Evolutionary conservation across 495 filamentous ascomycete genomes (phyloP), one percentile per base, ranked within the genome.

Genomic region (Lophiostoma macrostomum): DNA sequence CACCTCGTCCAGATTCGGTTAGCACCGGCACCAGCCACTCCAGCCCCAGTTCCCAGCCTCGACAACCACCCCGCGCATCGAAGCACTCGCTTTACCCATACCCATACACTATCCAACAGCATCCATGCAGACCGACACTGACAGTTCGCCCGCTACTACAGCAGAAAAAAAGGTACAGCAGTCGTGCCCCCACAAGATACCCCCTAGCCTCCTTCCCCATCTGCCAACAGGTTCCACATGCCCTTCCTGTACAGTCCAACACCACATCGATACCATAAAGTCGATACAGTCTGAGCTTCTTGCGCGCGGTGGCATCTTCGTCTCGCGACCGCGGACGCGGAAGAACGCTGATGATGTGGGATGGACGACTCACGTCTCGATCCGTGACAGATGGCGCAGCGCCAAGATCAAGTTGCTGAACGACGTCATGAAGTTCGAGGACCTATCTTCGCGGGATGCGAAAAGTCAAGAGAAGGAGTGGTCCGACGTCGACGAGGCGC

Each of bases 351-450:
- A n/a, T n/a, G n/a, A n/a, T n/a, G n/a, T n/a, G n/a, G n/a, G n/a
- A n/a, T 14, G 22, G 22, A 2, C 22, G 27, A 16, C 22, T 25
- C 40, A 44, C 16, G 18, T 44, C 22, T 6, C 40, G 14, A 20
- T 44, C 7, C 19, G 19, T n/a, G 27, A 44, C 14, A 20, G 27
- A 44, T 44, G 40, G 40, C 40, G 40, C n/a, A 44, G 29, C 18
- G 7, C 27, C 5, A 44, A 44, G 24, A 25, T 44, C 22, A 3
- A 44, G 14, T n/a, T 30, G 10, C 22, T 44, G 22, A 44, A 44
- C 14, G 6, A 22, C 20, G 27, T 44, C 2, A 3, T 16, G 5
- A 30, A 22, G 19, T 23, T 44, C 7, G 40, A 44, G 27, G 10
- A n/a, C n/a, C n/a, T n/a, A n/a, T n/a, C n/a, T n/a, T n/a, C 22